Percentiles rank a stretch among this genome's conserved stretches.
These are phyloP conservation scores for Elongisporangium prolatum DNA, from an alignment of 352 stramenopile species.

Conservation along the genomic window DNA sequence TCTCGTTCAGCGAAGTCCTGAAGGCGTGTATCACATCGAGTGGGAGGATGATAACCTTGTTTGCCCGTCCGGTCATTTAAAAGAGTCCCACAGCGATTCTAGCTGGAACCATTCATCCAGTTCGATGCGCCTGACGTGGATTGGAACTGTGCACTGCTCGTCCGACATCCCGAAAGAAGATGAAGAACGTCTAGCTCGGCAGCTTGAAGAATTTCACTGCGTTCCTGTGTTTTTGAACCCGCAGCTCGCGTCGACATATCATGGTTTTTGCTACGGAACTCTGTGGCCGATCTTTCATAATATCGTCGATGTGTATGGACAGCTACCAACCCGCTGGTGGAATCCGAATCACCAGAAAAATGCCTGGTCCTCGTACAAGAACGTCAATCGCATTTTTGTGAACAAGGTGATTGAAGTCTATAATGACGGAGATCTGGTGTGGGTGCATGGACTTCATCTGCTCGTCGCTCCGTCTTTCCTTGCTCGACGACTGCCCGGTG, in stretches of 20 bases:
- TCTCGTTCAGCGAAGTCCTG: conserved; percentile 70
- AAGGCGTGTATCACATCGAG: conserved; percentile 78
- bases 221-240: conserved; percentile 95
- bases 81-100: conserved; percentile 52
- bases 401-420: conserved; percentile 92
- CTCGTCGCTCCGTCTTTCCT: conserved; percentile 97
- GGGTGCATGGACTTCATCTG: conserved; percentile 98
- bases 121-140: conserved; percentile 83
- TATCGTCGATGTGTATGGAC: conserved; percentile 96
- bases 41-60: conserved; percentile 88
- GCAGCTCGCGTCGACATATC: conserved; percentile 78
- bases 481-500: conserved; percentile 84
- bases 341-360: conserved; percentile 81
- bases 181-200: conserved; percentile 65
- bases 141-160: conserved; percentile 78
- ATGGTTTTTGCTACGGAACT: conserved; percentile 96
- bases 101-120: conserved; percentile 60
- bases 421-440: conserved; percentile 92
- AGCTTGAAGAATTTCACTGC: conserved; percentile 92
- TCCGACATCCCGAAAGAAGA: conserved; percentile 77
- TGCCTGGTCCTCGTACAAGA: conserved; percentile 93
- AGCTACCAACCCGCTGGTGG: conserved; percentile 78
- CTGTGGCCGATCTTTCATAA: conserved; percentile 98
- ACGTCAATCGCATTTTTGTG: conserved; percentile 96
- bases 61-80: conserved; percentile 74